These are phyloP conservation scores for Fraxinus quadrangulata DNA, from an alignment of 257 asterid genomes.

Conservation along the genomic window DNA sequence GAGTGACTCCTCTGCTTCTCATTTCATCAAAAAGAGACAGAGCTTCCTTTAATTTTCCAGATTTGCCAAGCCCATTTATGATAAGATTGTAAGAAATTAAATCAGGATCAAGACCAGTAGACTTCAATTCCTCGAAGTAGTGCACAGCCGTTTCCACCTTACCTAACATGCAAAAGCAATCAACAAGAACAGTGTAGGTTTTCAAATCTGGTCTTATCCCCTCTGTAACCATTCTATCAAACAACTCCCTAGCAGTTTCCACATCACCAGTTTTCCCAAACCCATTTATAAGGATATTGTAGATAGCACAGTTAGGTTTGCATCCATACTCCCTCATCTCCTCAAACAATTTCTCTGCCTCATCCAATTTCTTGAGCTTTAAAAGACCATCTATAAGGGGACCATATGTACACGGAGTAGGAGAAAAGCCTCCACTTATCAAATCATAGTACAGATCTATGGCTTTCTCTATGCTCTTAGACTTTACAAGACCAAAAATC, in stretches of 20 bases:
- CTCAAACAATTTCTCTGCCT: conserved; percentile 66
- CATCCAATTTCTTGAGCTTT: conserved; percentile 63
- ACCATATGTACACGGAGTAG: conserved; percentile 95
- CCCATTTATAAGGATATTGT: conserved; percentile 88
- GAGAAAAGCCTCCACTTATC: conserved; percentile 75
- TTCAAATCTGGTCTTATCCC: conserved; percentile 88
- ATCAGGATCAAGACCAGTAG: conserved; percentile 89
- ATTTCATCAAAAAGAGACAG: conserved; percentile 70
- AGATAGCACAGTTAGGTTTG: conserved; percentile 81
- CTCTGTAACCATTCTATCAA: conserved; percentile 77
- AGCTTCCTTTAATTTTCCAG: conserved; percentile 60
- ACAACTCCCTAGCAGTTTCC: conserved; percentile 62
- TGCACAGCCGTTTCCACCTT: conserved; percentile 63
- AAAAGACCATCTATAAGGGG: conserved; percentile 86
- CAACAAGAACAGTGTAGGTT: conserved; percentile 80
- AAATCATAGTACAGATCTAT: conserved; percentile 74
- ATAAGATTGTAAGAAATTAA: conserved; percentile 78
- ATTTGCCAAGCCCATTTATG: conserved; percentile 76
- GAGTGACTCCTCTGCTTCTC: conserved; percentile 69
- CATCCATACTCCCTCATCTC: conserved; percentile 81
- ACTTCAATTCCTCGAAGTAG: conserved; percentile 75
- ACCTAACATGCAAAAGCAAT: conserved; percentile 67
- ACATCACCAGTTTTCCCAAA: conserved; percentile 83
- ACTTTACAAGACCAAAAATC: conserved; percentile 82
- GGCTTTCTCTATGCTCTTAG: conserved; percentile 66